Conservation (phyloP, 192 early-diverging fungal species). For the Bifiguratus adelaidae region DNA sequence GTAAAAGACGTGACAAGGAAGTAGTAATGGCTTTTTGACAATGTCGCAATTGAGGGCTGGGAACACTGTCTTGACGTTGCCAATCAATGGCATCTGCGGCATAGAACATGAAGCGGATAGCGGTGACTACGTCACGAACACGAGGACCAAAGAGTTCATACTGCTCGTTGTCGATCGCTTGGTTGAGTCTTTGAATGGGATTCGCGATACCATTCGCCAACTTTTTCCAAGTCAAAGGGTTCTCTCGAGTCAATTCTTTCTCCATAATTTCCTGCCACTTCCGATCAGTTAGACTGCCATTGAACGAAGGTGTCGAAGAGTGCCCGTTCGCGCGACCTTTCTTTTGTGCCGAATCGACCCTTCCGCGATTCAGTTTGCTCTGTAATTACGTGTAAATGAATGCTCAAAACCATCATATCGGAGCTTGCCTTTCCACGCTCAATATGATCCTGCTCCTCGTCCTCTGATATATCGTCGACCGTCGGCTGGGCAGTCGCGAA, state of each 20-base stretch:
- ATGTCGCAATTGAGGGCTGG: slow-evolving; percentile 13
- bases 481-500: no score
- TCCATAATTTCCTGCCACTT: background rate
- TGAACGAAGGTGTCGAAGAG: background rate
- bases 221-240: slow-evolving; percentile 32
- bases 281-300: background rate
- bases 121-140: slow-evolving; percentile 42
- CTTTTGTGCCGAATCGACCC: no score
- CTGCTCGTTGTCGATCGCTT: slow-evolving; percentile 12
- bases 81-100: slow-evolving; percentile 40
- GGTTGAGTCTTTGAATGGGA: slow-evolving; percentile 41
- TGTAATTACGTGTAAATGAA: no score
- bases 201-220: slow-evolving; percentile 29
- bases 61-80: slow-evolving; percentile 40
- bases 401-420: no score
- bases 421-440: no score
- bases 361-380: no score
- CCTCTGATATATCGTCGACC: no score
- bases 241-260: background rate
- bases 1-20: slow-evolving; percentile 58
- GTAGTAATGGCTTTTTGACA: slow-evolving; percentile 43
- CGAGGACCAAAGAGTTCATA: slow-evolving; percentile 1
- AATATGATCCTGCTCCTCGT: no score
- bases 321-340: slow-evolving; percentile 1
- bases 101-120: slow-evolving; percentile 61